A percentile compares a stretch with the other conserved stretches of the same genome.
These are phyloP conservation scores for Candida michaelii DNA, from an alignment of 805 yeast species.

Conservation along the genomic window DNA sequence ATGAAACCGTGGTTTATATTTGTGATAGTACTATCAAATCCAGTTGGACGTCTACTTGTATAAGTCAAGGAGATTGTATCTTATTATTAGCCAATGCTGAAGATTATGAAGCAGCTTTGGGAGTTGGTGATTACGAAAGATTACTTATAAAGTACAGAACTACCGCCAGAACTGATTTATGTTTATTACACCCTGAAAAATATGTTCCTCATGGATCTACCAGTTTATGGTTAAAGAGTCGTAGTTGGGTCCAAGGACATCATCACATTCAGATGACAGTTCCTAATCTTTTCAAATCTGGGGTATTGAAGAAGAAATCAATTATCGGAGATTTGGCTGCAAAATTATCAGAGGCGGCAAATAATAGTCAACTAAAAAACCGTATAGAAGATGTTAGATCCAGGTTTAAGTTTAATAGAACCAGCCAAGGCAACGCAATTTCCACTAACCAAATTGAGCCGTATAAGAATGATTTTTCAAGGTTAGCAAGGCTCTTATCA, in stretches of 20 bases:
- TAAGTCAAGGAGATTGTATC: slow-evolving; percentile 94
- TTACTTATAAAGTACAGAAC: slow-evolving; percentile 72
- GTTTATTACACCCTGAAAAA: slow-evolving; percentile 79
- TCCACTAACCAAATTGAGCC: slow-evolving; percentile 37
- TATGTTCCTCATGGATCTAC: slow-evolving; percentile 85
- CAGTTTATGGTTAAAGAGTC: slow-evolving; percentile 74
- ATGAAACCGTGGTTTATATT: slow-evolving; percentile 84
- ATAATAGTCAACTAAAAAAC: slow-evolving; percentile 31
- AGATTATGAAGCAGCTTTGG: slow-evolving; percentile 54
- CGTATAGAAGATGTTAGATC: slow-evolving; percentile 34
- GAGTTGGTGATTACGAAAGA: slow-evolving; percentile 83
- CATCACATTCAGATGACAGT: slow-evolving; percentile 82
- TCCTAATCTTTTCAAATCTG: slow-evolving; percentile 14
- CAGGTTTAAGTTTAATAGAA: slow-evolving; percentile 23
- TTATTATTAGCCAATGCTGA: slow-evolving; percentile 82
- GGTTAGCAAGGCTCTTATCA: slow-evolving; percentile 85
- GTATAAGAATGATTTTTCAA: slow-evolving; percentile 84
- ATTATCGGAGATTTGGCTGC: slow-evolving; percentile 37
- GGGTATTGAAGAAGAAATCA: slow-evolving; percentile 13
- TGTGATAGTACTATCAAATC: slow-evolving; percentile 84
- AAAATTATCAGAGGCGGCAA: slow-evolving; percentile 29
- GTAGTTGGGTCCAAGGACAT: slow-evolving; percentile 91
- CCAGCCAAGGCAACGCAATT: slow-evolving; percentile 20
- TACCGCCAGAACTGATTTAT: slow-evolving; percentile 83
- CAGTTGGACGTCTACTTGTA: slow-evolving; percentile 89